These are phyloP conservation scores for Trichophyton verrucosum DNA, from an alignment of 2,329 filamentous ascomycete genomes.

Conservation along the genomic window DNA sequence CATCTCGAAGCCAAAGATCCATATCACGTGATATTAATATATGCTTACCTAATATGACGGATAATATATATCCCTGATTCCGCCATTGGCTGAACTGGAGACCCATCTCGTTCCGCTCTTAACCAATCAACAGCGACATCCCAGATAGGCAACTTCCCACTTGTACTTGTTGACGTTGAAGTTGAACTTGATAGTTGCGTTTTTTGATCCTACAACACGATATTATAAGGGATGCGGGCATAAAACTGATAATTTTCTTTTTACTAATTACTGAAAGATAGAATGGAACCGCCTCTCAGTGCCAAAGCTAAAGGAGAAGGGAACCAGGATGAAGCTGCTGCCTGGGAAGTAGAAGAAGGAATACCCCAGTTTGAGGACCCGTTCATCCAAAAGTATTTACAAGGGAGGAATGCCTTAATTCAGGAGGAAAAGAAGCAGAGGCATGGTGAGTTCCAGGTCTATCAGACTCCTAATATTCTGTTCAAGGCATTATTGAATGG, in stretches of 20 bases:
- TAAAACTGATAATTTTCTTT: no score
- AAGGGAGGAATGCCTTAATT: slow-evolving; percentile 63
- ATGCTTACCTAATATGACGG: neutral
- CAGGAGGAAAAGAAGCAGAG: slow-evolving; percentile 68
- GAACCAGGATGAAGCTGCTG: neutral
- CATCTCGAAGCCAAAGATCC: neutral
- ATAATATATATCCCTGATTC: neutral
- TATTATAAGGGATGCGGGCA: no score
- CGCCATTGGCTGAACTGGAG: neutral
- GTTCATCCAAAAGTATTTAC: slow-evolving; percentile 70
- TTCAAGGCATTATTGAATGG: no score
- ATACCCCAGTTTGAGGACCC: slow-evolving; percentile 48
- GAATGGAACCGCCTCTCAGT: neutral
- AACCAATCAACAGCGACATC: no score
- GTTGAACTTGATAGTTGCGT: no score
- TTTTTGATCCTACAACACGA: no score
- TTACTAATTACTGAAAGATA: no score
- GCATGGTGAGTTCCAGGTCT: slow-evolving; percentile 45
- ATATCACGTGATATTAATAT: neutral
- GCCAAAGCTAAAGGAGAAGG: neutral
- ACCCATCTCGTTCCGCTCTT: no score
- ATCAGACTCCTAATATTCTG: neutral
- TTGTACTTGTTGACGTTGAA: no score
- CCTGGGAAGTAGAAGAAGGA: slow-evolving; percentile 30
- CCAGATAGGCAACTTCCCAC: no score